Evolutionary conservation across 768 basidiomycete species (phyloP).

Genomic region (Strobilomyces confusus): DNA sequence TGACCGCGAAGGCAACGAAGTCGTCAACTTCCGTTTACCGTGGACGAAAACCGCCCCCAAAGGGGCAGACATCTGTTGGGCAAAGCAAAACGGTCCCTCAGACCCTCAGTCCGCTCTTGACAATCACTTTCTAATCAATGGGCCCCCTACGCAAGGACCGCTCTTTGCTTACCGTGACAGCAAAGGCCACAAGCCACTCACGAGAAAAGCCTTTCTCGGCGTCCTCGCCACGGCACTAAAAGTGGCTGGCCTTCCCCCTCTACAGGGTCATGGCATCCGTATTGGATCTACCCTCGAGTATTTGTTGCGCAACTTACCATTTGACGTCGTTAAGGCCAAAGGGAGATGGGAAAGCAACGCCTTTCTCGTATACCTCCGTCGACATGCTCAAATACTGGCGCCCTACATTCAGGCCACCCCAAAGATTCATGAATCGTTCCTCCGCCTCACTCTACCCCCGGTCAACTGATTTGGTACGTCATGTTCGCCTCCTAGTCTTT

Average conservation of each 20-base stretch:
- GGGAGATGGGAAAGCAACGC: constrained; percentile 34
- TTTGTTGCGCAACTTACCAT: not conserved
- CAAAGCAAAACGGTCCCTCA: not conserved
- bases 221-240: not conserved
- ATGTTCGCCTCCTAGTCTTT: too few relatives aligned
- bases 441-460: not conserved
- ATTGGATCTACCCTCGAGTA: not conserved
- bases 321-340: not conserved
- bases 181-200: not conserved
- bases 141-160: not conserved
- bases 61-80: not conserved
- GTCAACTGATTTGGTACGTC: too few relatives aligned
- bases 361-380: constrained; percentile 26
- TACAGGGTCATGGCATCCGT: not conserved
- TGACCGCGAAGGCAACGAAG: not conserved
- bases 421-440: not conserved
- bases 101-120: not conserved
- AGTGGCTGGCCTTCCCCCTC: not conserved
- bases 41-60: not conserved
- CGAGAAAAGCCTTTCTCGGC: not conserved
- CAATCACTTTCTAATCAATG: not conserved
- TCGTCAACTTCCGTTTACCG: not conserved
- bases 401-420: constrained; percentile 26
- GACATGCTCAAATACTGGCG: constrained; percentile 28
- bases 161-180: not conserved